Conservation (phyloP, 2,329 filamentous ascomycete genomes). For the Rhynchosporium secalis region DNA sequence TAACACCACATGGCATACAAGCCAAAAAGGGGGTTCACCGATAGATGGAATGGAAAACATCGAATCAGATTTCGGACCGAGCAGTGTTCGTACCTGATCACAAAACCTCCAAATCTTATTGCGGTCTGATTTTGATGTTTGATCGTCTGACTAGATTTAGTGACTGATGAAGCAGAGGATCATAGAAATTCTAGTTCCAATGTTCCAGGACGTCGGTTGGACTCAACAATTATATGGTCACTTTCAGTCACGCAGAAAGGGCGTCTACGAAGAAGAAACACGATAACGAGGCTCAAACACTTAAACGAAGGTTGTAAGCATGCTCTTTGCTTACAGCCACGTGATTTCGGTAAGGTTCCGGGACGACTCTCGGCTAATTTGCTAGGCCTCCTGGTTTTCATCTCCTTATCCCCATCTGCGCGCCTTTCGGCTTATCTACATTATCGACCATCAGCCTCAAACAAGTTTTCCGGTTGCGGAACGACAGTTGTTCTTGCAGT, state of each 20-base stretch:
- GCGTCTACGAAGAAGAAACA: neutral
- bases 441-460: constrained; percentile 21
- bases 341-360: neutral
- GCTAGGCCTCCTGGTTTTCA: neutral
- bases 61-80: constrained; percentile 6
- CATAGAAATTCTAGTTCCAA: no score
- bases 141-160: neutral
- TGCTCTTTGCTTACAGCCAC: constrained; percentile 6
- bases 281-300: neutral
- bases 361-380: constrained; percentile 3
- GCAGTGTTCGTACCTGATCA: neutral
- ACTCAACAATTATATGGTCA: neutral
- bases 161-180: neutral
- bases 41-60: neutral
- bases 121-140: constrained; percentile 2
- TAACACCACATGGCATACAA: constrained; percentile 1
- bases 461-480: constrained; percentile 17
- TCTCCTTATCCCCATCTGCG: neutral
- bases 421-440: neutral
- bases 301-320: constrained; percentile 4
- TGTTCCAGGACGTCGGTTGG: neutral
- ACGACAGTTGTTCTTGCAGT: neutral
- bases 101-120: neutral
- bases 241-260: neutral
- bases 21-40: neutral